Percentiles rank a stretch among this genome's conserved stretches.
Conservation (phyloP, 306 rosid species). For the Malus sylvestris region DNA sequence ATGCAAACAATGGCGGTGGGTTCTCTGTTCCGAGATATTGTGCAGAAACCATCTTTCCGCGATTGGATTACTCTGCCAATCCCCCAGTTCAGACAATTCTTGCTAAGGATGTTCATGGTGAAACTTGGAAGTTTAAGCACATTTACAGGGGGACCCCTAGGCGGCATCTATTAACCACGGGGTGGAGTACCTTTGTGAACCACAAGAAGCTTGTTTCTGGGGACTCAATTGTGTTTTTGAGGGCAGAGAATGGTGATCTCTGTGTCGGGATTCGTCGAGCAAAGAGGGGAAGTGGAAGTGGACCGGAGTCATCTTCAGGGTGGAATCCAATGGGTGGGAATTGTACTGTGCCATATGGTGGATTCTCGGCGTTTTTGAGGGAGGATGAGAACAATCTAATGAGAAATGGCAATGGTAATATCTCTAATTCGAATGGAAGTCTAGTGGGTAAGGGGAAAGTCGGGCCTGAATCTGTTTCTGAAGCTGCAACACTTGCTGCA, state of each 20-base stretch:
- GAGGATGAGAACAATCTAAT: conserved; percentile 45
- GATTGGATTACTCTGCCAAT: conserved; percentile 62
- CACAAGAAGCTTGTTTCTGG: conserved; percentile 91
- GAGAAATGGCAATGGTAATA: conserved; percentile 40
- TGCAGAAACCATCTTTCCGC: conserved; percentile 87
- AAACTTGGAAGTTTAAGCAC: conserved; percentile 88
- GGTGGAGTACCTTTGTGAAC: conserved; percentile 95
- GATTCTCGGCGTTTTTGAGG: conserved; percentile 45
- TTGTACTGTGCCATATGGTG: conserved; percentile 46
- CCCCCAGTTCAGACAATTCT: conserved; percentile 86
- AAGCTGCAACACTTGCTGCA: conserved; percentile 70
- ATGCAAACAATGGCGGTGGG: conserved; percentile 95
- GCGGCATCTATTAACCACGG: conserved; percentile 92
- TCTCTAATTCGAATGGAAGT: conserved; percentile 33
- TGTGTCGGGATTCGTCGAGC: conserved; percentile 88
- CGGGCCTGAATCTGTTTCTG: conserved; percentile 60
- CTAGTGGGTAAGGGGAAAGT: conserved; percentile 55
- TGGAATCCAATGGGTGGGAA: conserved; percentile 75
- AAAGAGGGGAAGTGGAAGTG: conserved; percentile 66
- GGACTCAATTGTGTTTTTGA: conserved; percentile 75
- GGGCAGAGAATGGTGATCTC: conserved; percentile 81
- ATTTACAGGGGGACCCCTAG: conserved; percentile 91
- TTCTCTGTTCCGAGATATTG: conserved; percentile 92
- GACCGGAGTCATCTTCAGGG: conserved; percentile 50
- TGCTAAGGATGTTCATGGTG: conserved; percentile 88